Percentiles rank a stretch among this genome's conserved stretches.
Evolutionary conservation across 1,284 basidiomycete species (phyloP).

Genomic region (Sanghuangporus weigelae): DNA sequence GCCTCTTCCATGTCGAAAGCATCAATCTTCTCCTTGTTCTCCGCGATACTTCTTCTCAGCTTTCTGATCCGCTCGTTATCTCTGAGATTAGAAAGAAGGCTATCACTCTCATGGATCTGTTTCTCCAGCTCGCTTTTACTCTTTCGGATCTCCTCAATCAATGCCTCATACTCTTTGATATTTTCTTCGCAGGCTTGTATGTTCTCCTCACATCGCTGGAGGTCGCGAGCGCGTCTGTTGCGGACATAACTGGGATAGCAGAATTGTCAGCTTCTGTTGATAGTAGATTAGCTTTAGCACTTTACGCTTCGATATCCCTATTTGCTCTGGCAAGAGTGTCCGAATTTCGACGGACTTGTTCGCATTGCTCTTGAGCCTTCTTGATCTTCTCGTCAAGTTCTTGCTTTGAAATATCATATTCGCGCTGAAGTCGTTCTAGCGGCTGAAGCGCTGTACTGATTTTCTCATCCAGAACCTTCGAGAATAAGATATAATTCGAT

Average conservation of each 20-base stretch:
- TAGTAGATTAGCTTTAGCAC: conserved; percentile 19
- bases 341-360: conserved; percentile 61
- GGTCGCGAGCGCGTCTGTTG: conserved; percentile 57
- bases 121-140: conserved; percentile 54
- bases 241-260: conserved; percentile 58
- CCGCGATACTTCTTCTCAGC: conserved; percentile 61
- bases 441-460: conserved; percentile 63
- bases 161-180: conserved; percentile 49
- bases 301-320: conserved; percentile 58
- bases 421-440: conserved; percentile 61
- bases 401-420: conserved; percentile 32
- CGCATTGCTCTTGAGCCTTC: conserved; percentile 49
- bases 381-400: conserved; percentile 36
- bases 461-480: conserved; percentile 61
- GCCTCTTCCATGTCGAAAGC: conserved; percentile 77
- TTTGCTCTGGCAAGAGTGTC: conserved; percentile 61
- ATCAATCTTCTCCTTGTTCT: conserved; percentile 70
- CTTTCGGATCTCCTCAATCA: conserved; percentile 52
- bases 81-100: conserved; percentile 68
- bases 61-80: conserved; percentile 83
- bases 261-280: conserved; percentile 3
- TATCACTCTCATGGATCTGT: conserved; percentile 70
- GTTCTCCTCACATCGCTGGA: conserved; percentile 58
- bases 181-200: conserved; percentile 57
- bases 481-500: neutral